Base-by-base conservation (phyloP, 495 filamentous ascomycete genomes). In the Chaetomium tenue region DNA sequence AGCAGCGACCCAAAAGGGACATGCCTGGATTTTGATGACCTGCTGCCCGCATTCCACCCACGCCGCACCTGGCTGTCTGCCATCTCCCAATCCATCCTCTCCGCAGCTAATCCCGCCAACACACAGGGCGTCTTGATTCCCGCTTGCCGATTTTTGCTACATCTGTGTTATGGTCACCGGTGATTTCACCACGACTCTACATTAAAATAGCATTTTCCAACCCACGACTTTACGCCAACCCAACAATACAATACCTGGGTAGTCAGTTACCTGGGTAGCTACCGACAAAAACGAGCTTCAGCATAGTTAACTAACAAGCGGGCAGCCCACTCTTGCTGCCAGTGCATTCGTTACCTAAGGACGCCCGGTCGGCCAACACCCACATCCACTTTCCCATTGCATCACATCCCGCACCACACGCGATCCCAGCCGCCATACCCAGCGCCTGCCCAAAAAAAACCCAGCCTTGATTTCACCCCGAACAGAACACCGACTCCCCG, bases 361-460 rank as follows among this genome's bases (percentile, higher is more conserved):
- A 47, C 61, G 61, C 65, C 61, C 51, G 46, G 52, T 57, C 61
- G 40, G 61, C 56, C 55, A 33, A 57, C 66, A 60, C 68, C 64
- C 66, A 57, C 66, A 60, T 66, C 64, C 66, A 56, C 66, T 65
- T 61, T 60, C 60, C 62, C 61, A 73, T 73, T 76, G 72, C 74
- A 76, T 74, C 74, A 73, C 69, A 61, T 67, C 66, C 65, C 50
- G 63, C 63, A 55, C 55, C 66, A 65, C 71, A 73, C 73, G 70
- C 71, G 70, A 73, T 67, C 70, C 61, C 62, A 69, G 64, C 66
- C 66, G 63, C 61, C 59, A 48, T 58, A 51, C 63, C 58, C 52
- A 68, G 63, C 64, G 58, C 63, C 63, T 42, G 60, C 62, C 68
- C 61, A 68, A 73, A 71, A 69, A 54, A 22, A n/a, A n/a, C n/a